A percentile compares a stretch with the other conserved stretches of the same genome.
These are phyloP conservation scores for Myxozyma kluyveri DNA, from an alignment of 805 yeast genomes.

Conservation along the genomic window DNA sequence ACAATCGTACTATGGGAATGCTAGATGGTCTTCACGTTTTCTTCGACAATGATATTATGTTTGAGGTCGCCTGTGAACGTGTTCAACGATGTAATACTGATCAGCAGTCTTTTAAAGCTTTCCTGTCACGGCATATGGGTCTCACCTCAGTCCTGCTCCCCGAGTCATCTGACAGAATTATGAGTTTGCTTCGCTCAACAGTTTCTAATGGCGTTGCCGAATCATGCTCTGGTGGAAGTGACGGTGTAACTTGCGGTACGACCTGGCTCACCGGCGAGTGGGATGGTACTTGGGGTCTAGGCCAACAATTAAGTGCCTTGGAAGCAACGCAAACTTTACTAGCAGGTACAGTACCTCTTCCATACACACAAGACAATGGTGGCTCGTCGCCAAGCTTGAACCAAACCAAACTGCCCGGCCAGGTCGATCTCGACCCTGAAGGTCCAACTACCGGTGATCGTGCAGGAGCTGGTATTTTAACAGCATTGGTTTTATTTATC, in stretches of 20 bases:
- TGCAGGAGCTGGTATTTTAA: slow-evolving; percentile 28
- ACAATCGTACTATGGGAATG: slow-evolving; percentile 53
- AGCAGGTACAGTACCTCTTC: slow-evolving; percentile 39
- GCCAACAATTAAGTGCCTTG: slow-evolving; percentile 86
- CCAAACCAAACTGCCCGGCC: slow-evolving; percentile 2
- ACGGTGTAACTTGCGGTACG: slow-evolving; percentile 84
- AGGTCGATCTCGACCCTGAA: neutral
- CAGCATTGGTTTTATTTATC: slow-evolving; percentile 13
- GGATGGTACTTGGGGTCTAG: slow-evolving; percentile 78
- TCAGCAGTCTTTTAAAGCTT: slow-evolving; percentile 90
- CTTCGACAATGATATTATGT: slow-evolving; percentile 50
- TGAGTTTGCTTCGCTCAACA: slow-evolving; percentile 40
- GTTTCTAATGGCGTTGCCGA: slow-evolving; percentile 73
- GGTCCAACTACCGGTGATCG: slow-evolving; percentile 13
- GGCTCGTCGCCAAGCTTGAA: slow-evolving; percentile 45
- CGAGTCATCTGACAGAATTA: slow-evolving; percentile 37
- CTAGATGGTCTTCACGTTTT: slow-evolving; percentile 58
- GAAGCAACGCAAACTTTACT: slow-evolving; percentile 51
- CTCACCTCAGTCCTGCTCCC: slow-evolving; percentile 72
- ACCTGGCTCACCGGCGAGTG: slow-evolving; percentile 69
- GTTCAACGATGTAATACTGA: slow-evolving; percentile 68
- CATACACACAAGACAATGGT: slow-evolving; percentile 40
- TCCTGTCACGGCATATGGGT: slow-evolving; percentile 70
- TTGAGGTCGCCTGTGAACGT: slow-evolving; percentile 81
- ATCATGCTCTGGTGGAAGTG: slow-evolving; percentile 83